Percentiles rank a stretch among this genome's conserved stretches.
These are phyloP conservation scores for Candida andamanensis DNA, from an alignment of 805 yeast species.

Conservation along the genomic window DNA sequence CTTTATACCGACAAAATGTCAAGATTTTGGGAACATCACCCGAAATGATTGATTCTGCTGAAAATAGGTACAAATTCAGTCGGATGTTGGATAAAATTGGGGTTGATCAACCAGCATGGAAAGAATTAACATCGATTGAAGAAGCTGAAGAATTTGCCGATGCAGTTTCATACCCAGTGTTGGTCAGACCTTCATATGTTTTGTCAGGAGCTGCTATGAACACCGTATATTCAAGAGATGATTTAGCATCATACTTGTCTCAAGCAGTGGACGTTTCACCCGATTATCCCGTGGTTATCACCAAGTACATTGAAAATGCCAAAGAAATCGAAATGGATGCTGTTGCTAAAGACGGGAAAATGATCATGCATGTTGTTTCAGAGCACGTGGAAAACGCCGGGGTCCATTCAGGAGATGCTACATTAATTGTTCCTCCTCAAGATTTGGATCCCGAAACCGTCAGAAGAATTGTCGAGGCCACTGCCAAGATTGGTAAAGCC, in stretches of 20 bases:
- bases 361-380: conserved; percentile 90
- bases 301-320: conserved; percentile 93
- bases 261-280: conserved; percentile 98
- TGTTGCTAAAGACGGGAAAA: conserved; percentile 85
- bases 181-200: conserved; percentile 96
- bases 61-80: conserved; percentile 95
- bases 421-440: conserved; percentile 91
- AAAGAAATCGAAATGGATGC: conserved; percentile 97
- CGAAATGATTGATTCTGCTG: conserved; percentile 97
- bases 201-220: conserved; percentile 99
- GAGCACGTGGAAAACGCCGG: conserved; percentile 99
- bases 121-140: conserved; percentile 85
- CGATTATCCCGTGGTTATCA: conserved; percentile 95
- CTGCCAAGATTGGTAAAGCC: conserved; percentile 90
- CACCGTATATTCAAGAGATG: conserved; percentile 86
- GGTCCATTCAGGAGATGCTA: conserved; percentile 98
- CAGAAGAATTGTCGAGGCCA: conserved; percentile 84
- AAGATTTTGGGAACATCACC: conserved; percentile 97
- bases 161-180: conserved; percentile 86
- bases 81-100: conserved; percentile 95
- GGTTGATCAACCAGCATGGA: conserved; percentile 99
- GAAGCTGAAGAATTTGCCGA: conserved; percentile 94
- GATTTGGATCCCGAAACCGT: conserved; percentile 84
- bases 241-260: conserved; percentile 76
- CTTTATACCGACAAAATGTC: conserved; percentile 88